These are phyloP conservation scores for Kazachstania viticola DNA, from an alignment of 805 yeast species.

Conservation along the genomic window DNA sequence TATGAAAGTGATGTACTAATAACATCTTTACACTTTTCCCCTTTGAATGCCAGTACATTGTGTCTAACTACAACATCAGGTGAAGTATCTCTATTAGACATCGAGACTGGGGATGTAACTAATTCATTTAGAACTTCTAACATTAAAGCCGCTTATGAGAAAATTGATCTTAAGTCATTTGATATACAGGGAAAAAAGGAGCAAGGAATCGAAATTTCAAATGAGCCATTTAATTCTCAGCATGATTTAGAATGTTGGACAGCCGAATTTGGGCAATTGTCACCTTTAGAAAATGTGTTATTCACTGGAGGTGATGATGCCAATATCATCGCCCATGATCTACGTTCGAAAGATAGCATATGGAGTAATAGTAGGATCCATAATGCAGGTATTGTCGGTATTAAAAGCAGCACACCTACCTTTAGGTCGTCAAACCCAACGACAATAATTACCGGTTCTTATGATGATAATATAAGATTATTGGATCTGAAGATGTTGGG, in stretches of 20 bases:
- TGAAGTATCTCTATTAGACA: conserved; percentile 29
- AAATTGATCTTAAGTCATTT: background rate
- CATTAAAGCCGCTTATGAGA: too few species aligned
- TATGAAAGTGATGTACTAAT: conserved; percentile 41
- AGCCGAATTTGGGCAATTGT: conserved; percentile 52
- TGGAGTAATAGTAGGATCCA: conserved; percentile 45
- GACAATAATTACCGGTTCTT: conserved; percentile 63
- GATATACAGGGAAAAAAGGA: conserved; percentile 10
- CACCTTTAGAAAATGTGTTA: conserved; percentile 43
- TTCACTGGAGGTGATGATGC: conserved; percentile 92
- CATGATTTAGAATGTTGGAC: conserved; percentile 88
- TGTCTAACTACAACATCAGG: conserved; percentile 64
- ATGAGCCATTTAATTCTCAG: conserved; percentile 21
- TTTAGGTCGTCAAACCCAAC: conserved; percentile 19
- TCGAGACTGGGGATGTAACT: conserved; percentile 5
- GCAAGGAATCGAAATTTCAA: conserved; percentile 1
- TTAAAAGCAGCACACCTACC: conserved; percentile 34
- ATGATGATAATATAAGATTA: conserved; percentile 67
- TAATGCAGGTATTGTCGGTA: conserved; percentile 84
- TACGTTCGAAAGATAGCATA: conserved; percentile 29
- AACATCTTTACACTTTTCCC: conserved; percentile 54
- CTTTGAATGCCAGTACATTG: conserved; percentile 28
- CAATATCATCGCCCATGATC: conserved; percentile 61
- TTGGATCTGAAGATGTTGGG: conserved; percentile 54
- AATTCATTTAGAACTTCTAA: background rate